A percentile compares a stretch with the other conserved stretches of the same genome.
phyloP scores from a whole-genome alignment of 306 rosid species.

The Acacia melanoxylon region DNA sequence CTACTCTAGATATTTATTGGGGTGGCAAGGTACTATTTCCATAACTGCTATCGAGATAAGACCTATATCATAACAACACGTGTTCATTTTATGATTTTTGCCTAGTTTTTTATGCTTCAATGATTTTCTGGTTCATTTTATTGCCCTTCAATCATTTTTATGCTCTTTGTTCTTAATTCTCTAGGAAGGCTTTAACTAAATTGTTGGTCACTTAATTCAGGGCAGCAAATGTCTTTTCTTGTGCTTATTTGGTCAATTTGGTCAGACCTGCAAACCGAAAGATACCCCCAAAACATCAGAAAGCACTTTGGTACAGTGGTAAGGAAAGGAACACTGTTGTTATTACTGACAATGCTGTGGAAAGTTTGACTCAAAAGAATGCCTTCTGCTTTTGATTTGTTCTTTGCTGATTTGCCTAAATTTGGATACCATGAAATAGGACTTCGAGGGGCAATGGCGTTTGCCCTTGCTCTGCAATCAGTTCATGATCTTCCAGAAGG shows the following conservation, averaged over 20 bases:
- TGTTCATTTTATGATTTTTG: slow-evolving; percentile 28
- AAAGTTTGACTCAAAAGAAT: slow-evolving; percentile 18
- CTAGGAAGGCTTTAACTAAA: slow-evolving; percentile 15
- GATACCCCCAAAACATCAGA: slow-evolving; percentile 83
- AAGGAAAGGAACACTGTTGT: slow-evolving; percentile 44
- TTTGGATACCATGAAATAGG: slow-evolving; percentile 50
- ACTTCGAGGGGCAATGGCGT: slow-evolving; percentile 99
- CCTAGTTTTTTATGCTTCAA: slow-evolving; percentile 1
- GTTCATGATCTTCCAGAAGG: slow-evolving; percentile 99
- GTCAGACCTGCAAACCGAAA: slow-evolving; percentile 75
- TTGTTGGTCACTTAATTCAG: slow-evolving; percentile 51
- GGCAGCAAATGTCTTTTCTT: slow-evolving; percentile 93
- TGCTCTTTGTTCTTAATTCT: slow-evolving; percentile 19
- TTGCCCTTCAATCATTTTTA: not conserved
- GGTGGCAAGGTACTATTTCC: slow-evolving; percentile 78
- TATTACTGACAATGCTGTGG: slow-evolving; percentile 17
- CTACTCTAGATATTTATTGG: slow-evolving; percentile 73
- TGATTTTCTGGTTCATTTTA: not conserved
- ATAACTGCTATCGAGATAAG: slow-evolving; percentile 18
- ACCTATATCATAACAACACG: slow-evolving; percentile 14
- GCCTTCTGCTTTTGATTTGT: slow-evolving; percentile 8
- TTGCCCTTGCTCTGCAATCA: slow-evolving; percentile 97
- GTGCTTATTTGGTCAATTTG: slow-evolving; percentile 90
- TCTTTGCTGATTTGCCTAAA: slow-evolving; percentile 21
- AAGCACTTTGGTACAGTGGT: slow-evolving; percentile 99